A percentile compares a stretch with the other conserved stretches of the same genome.
Evolutionary conservation across 108 stramenopile species (phyloP).

Genomic region (Skeletonema grethae): DNA sequence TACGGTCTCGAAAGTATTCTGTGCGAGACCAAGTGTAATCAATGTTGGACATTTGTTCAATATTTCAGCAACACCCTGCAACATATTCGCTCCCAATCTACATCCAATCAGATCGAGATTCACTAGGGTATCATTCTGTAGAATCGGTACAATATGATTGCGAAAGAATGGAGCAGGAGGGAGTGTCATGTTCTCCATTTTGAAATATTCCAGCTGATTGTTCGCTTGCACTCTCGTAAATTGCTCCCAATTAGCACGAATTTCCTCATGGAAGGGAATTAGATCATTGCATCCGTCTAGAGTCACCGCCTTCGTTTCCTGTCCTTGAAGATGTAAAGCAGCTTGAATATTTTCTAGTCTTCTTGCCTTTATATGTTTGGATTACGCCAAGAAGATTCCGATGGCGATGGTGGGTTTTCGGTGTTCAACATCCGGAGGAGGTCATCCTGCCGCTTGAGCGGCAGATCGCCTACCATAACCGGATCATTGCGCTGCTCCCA

Average conservation of each 20-base stretch:
- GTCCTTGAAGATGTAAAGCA: background rate
- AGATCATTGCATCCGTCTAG: background rate
- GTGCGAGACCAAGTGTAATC: background rate
- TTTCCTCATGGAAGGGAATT: background rate
- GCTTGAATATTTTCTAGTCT: background rate
- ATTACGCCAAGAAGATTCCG: background rate
- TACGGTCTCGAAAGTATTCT: background rate
- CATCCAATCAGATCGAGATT: slow-evolving; percentile 8
- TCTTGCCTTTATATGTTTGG: background rate
- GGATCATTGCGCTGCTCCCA: background rate
- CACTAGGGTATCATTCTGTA: background rate
- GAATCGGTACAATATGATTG: slow-evolving; percentile 4
- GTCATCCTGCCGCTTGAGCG: background rate
- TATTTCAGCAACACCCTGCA: background rate
- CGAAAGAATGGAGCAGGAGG: slow-evolving; percentile 17
- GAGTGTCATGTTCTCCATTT: background rate
- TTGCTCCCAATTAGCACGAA: background rate
- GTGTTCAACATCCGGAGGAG: background rate
- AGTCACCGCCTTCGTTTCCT: background rate
- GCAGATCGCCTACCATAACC: background rate
- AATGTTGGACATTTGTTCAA: background rate
- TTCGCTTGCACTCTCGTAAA: background rate
- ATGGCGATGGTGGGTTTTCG: too few species aligned
- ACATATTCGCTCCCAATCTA: background rate
- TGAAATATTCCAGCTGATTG: background rate